phyloP scores from a whole-genome alignment of 1,139 yeast species.

The Blastobotrys aristatus region DNA sequence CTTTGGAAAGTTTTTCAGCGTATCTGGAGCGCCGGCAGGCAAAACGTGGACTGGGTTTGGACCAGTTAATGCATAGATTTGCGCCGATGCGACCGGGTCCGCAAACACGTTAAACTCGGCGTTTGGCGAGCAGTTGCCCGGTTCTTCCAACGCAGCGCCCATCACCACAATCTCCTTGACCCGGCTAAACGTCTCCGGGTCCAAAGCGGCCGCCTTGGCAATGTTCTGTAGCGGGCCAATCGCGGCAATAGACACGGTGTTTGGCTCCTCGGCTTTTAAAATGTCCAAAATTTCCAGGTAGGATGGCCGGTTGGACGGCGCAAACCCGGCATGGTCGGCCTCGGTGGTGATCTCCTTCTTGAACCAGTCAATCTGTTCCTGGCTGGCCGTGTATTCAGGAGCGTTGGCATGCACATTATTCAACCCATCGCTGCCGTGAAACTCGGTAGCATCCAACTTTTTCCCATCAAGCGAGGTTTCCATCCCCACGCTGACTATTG shows the following conservation, averaged over 20 bases:
- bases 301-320: conserved; percentile 31
- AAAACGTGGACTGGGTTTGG: conserved; percentile 28
- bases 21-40: conserved; percentile 26
- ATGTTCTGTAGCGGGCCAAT: conserved; percentile 41
- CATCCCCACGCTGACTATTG: conserved; percentile 36
- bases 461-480: conserved; percentile 32
- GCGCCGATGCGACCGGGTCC: conserved; percentile 40
- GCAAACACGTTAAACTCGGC: conserved; percentile 42
- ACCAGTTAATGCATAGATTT: conserved; percentile 36
- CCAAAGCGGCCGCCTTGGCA: conserved; percentile 39
- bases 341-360: conserved; percentile 10
- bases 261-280: conserved; percentile 33
- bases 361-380: conserved; percentile 30
- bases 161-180: conserved; percentile 37
- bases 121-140: conserved; percentile 40
- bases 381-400: conserved; percentile 36
- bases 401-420: conserved; percentile 36
- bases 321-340: conserved; percentile 25
- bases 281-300: conserved; percentile 36
- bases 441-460: conserved; percentile 37
- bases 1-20: conserved; percentile 17
- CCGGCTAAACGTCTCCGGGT: conserved; percentile 36
- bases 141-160: conserved; percentile 38
- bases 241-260: conserved; percentile 38
- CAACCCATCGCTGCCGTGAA: conserved; percentile 41